Evolutionary conservation across 331 rosid species (phyloP).

Genomic region (Spiraea crenata): DNA sequence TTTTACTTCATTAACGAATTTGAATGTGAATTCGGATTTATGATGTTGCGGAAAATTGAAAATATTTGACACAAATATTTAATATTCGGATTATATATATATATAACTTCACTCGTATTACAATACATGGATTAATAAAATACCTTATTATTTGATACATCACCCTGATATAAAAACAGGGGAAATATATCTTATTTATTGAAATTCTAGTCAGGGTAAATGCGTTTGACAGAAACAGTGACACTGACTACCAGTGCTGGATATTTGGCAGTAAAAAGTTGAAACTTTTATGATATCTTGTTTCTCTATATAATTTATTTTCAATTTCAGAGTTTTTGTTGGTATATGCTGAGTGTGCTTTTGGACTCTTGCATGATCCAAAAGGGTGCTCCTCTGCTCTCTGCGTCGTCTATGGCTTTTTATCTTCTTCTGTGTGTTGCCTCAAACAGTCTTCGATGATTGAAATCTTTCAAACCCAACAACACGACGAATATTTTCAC

Average conservation of each 20-base stretch:
- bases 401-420: slow-evolving; percentile 37
- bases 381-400: slow-evolving; percentile 21
- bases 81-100: no score
- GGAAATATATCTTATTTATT: no score
- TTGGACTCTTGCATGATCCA: slow-evolving; percentile 71
- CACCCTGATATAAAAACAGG: no score
- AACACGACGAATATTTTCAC: slow-evolving; percentile 16
- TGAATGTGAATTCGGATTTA: no score
- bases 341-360: slow-evolving; percentile 35
- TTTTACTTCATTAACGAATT: no score
- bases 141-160: no score
- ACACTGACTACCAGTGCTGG: not conserved
- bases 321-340: slow-evolving; percentile 17
- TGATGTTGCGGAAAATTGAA: no score
- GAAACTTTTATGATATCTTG: not conserved
- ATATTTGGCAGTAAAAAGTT: slow-evolving; percentile 5
- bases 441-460: slow-evolving; percentile 30
- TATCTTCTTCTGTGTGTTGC: slow-evolving; percentile 60
- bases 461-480: slow-evolving; percentile 35
- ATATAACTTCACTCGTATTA: no score
- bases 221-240: slow-evolving; percentile 6
- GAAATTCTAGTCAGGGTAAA: not conserved
- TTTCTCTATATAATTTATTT: not conserved
- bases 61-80: no score
- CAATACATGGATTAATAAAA: no score